Evolutionary conservation across 345 rosid genomes (phyloP).

Genomic region (Chamaenerion angustifolium): DNA sequence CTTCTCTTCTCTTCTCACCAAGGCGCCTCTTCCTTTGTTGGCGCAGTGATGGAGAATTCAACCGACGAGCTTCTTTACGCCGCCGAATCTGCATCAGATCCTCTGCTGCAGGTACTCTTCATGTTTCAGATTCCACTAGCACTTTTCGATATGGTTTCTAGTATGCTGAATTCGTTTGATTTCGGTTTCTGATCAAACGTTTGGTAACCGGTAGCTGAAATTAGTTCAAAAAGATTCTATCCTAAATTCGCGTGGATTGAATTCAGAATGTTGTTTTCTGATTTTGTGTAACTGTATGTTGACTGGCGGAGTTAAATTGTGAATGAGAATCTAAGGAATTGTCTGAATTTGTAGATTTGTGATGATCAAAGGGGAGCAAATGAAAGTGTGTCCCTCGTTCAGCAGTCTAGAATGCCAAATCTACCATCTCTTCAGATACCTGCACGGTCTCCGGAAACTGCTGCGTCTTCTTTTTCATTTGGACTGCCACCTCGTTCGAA

Average conservation of each 20-base stretch:
- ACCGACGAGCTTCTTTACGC: not conserved
- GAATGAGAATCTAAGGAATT: too few species aligned
- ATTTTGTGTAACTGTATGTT: not conserved
- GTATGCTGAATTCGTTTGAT: too few species aligned
- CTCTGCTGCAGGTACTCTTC: too few species aligned
- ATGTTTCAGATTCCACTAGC: too few species aligned
- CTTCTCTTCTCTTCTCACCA: too few species aligned
- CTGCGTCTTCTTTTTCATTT: conserved; percentile 15
- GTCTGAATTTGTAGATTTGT: too few species aligned
- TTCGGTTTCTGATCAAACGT: too few species aligned
- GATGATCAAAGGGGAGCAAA: conserved; percentile 5
- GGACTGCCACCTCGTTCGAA: conserved; percentile 34
- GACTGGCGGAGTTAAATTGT: too few species aligned
- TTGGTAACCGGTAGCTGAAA: too few species aligned
- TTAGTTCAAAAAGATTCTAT: too few species aligned
- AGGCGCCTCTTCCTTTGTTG: not conserved
- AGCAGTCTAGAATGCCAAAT: conserved; percentile 22
- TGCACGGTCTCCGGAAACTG: conserved; percentile 21
- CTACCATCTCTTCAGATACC: conserved; percentile 38
- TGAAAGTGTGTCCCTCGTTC: conserved; percentile 9
- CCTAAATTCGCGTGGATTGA: not conserved
- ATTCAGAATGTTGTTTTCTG: conserved; percentile 1
- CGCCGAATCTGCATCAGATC: not conserved
- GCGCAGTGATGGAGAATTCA: not conserved
- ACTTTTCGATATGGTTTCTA: too few species aligned